Evolutionary conservation across 192 early-diverging fungal genomes (phyloP).

Genomic region (Phlyctochytrium arcticum): DNA sequence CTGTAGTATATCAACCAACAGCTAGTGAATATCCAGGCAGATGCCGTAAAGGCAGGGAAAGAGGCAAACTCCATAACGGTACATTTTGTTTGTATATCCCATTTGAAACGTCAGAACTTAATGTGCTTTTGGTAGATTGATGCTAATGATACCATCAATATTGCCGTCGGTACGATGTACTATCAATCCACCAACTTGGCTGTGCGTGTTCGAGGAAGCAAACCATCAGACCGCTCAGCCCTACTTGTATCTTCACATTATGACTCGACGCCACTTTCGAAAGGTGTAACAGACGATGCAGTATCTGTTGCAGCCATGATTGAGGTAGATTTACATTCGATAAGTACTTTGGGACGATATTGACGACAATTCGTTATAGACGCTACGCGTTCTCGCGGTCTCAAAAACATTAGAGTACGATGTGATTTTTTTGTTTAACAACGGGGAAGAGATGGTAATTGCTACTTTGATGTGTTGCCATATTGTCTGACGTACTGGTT

Average conservation of each 20-base stretch:
- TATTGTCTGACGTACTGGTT: neutral
- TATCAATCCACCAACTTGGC: conserved; percentile 38
- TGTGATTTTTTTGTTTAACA: conserved; percentile 44
- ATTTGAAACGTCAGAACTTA: neutral
- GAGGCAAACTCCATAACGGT: neutral
- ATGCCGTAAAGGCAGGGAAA: neutral
- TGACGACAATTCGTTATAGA: no score
- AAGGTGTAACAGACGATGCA: conserved; percentile 47
- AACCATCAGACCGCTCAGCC: neutral
- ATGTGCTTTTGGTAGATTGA: no score
- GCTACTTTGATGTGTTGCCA: neutral
- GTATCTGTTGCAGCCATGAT: conserved; percentile 39
- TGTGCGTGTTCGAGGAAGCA: conserved; percentile 15
- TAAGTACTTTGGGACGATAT: conserved; percentile 23
- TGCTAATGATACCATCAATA: conserved; percentile 22
- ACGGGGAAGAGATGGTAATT: conserved; percentile 42
- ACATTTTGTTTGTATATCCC: neutral
- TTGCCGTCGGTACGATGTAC: conserved; percentile 1
- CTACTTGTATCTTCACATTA: conserved; percentile 46
- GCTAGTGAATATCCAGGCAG: no score
- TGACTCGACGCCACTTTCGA: conserved; percentile 33
- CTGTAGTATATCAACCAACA: neutral
- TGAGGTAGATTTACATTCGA: conserved; percentile 25
- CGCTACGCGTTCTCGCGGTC: neutral
- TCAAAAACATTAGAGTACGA: neutral